phyloP scores from a whole-genome alignment of 495 filamentous ascomycete genomes.

The Lepraria neglecta region DNA sequence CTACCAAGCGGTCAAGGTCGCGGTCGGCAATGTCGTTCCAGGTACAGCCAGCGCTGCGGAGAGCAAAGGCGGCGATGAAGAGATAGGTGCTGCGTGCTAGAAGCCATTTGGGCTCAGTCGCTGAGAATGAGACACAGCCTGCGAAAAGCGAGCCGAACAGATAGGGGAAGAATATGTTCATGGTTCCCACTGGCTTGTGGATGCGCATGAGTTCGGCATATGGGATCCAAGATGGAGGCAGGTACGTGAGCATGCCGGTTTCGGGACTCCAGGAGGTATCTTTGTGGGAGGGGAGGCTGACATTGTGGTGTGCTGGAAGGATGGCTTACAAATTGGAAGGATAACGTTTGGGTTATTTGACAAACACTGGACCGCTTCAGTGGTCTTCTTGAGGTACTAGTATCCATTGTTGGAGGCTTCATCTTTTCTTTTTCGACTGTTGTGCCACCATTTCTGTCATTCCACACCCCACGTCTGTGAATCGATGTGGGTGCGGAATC shows the following conservation, averaged over 20 bases:
- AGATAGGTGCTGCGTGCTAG: neutral
- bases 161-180: conserved; percentile 1
- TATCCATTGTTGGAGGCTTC: too few species aligned
- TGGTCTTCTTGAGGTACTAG: too few species aligned
- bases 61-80: neutral
- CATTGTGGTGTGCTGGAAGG: neutral
- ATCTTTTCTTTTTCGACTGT: too few species aligned
- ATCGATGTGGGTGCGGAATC: too few species aligned
- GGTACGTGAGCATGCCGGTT: neutral
- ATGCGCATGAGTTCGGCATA: conserved; percentile 8
- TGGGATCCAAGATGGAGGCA: neutral
- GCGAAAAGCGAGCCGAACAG: conserved; percentile 5
- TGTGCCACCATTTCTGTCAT: too few species aligned
- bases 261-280: neutral
- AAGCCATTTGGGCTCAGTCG: neutral
- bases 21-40: conserved; percentile 4
- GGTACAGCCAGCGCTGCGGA: conserved; percentile 1
- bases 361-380: too few species aligned
- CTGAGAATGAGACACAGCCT: neutral
- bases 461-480: too few species aligned
- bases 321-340: neutral
- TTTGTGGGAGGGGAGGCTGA: neutral
- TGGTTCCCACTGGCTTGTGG: neutral
- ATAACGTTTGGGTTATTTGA: too few species aligned
- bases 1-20: conserved; percentile 1